Evolutionary conservation across 2,329 filamentous ascomycete genomes (phyloP).

Genomic region (Trichophyton rubrum): DNA sequence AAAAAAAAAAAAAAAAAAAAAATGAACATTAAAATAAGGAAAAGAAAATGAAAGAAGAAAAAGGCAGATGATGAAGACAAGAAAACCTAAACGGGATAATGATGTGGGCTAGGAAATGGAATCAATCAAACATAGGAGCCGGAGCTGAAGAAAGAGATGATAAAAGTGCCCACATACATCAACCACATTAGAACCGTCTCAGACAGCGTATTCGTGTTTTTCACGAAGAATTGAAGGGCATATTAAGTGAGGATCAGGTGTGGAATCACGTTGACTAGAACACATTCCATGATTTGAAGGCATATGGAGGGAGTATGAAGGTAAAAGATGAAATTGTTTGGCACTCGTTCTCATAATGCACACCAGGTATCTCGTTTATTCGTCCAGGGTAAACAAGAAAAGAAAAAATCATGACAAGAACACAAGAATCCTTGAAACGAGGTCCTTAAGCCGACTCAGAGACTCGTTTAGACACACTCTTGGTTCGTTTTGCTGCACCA

Average conservation of each 20-base stretch:
- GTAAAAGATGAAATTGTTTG: background rate
- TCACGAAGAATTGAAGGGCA: background rate
- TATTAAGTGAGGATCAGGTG: background rate
- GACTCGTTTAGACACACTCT: conserved; percentile 13
- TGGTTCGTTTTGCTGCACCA: conserved; percentile 11
- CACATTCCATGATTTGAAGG: background rate
- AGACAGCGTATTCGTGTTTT: background rate
- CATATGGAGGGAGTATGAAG: background rate
- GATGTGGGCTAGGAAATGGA: background rate
- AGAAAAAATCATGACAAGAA: background rate
- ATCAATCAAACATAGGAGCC: background rate
- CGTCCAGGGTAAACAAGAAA: background rate
- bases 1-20: background rate
- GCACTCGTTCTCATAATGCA: background rate
- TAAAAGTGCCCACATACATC: background rate
- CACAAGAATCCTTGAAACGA: background rate
- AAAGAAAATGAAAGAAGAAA: background rate
- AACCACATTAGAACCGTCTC: background rate
- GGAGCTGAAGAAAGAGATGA: background rate
- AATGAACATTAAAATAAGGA: conserved; percentile 1
- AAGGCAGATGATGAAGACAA: background rate
- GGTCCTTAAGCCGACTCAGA: background rate
- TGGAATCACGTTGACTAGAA: background rate
- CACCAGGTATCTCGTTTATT: conserved; percentile 2
- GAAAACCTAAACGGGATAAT: conserved; percentile 1